Evolutionary conservation across 1,284 basidiomycete genomes (phyloP).

Genomic region (Earliella scabrosa): DNA sequence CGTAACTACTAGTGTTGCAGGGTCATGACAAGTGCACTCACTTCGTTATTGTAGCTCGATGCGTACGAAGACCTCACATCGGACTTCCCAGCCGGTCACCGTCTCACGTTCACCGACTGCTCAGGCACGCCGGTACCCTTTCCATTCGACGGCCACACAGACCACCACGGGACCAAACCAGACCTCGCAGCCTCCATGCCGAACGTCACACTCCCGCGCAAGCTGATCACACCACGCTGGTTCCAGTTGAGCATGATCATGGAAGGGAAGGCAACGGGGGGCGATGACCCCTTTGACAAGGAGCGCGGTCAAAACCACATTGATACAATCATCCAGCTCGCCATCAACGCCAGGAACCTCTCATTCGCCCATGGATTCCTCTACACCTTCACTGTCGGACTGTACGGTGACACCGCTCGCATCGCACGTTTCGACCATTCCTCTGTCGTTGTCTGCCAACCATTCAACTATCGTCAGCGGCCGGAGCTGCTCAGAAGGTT

Average conservation of each 20-base stretch:
- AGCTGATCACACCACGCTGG: not conserved
- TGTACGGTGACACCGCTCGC: constrained; percentile 17
- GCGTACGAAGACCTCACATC: not conserved
- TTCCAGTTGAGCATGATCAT: not conserved
- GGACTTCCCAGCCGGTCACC: not conserved
- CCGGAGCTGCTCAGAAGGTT: not conserved
- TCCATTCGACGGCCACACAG: not conserved
- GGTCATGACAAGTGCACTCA: not conserved
- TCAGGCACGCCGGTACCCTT: not conserved
- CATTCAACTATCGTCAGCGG: not conserved
- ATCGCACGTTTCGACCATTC: constrained; percentile 7
- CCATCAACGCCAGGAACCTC: constrained; percentile 14
- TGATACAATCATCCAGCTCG: not conserved
- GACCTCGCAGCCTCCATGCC: not conserved
- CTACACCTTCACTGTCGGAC: constrained; percentile 13
- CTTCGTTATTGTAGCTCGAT: not conserved
- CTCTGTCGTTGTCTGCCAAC: not conserved
- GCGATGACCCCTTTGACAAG: too few relatives aligned
- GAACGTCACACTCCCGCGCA: not conserved
- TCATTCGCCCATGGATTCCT: constrained; percentile 17
- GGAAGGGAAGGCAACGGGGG: not conserved
- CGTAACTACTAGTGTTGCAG: not conserved
- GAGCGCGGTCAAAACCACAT: not conserved
- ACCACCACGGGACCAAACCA: not conserved
- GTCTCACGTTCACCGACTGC: not conserved